Evolutionary conservation across 345 rosid genomes (phyloP).

Genomic region (Eucalyptus tenuipes): DNA sequence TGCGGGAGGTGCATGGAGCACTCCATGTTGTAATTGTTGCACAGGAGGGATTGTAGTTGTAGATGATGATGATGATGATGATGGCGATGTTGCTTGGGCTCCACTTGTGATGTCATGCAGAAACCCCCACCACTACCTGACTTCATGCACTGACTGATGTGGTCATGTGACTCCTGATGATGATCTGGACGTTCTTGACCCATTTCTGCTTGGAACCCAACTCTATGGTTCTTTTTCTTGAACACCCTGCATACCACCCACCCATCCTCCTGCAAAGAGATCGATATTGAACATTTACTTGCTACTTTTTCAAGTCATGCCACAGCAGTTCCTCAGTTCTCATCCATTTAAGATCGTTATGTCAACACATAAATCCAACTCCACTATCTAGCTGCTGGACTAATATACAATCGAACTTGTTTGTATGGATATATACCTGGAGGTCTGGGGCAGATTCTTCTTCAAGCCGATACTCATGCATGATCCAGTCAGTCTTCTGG

Average conservation of each 20-base stretch:
- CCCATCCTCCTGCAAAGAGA: constrained; percentile 48
- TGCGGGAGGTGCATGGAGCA: constrained; percentile 72
- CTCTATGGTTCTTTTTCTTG: constrained; percentile 64
- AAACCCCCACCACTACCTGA: not conserved
- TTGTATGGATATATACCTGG: constrained; percentile 27
- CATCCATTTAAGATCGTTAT: not conserved
- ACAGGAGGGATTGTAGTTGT: constrained; percentile 2
- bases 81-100: constrained; percentile 7
- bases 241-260: constrained; percentile 67
- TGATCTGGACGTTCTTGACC: constrained; percentile 16
- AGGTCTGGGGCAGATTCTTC: constrained; percentile 30
- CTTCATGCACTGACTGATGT: not conserved
- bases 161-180: not conserved
- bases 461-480: constrained; percentile 97
- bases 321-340: not conserved
- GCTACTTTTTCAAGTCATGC: not conserved
- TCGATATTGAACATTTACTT: not conserved
- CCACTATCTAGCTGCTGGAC: not conserved
- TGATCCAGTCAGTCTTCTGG: constrained; percentile 96
- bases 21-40: not conserved
- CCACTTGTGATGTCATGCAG: not conserved
- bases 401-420: not conserved
- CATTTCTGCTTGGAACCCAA: constrained; percentile 31
- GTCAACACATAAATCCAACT: not conserved
- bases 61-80: not conserved